A percentile compares a stretch with the other conserved stretches of the same genome.
phyloP scores from a whole-genome alignment of 2,329 filamentous ascomycete species.

The Cordyceps cicadae region DNA sequence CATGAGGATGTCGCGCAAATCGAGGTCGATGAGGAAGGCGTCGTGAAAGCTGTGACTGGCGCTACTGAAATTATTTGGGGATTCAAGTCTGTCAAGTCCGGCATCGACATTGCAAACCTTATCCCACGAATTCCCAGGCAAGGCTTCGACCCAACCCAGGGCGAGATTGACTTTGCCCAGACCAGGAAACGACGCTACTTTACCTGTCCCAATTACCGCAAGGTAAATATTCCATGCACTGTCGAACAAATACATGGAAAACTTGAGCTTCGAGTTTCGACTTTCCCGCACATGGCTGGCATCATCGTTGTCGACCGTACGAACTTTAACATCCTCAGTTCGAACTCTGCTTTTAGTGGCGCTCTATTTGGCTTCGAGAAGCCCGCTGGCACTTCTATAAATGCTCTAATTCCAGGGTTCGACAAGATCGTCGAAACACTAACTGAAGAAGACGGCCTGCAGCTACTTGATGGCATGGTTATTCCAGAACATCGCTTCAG shows the following conservation, averaged over 20 bases:
- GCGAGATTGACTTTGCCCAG: constrained; percentile 70
- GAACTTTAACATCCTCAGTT: constrained; percentile 74
- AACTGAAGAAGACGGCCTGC: constrained; percentile 76
- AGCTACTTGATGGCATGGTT: constrained; percentile 86
- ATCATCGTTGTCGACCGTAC: constrained; percentile 86
- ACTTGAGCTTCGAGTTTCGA: constrained; percentile 74
- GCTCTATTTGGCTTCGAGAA: constrained; percentile 84
- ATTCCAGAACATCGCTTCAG: constrained; percentile 95
- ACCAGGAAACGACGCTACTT: constrained; percentile 69
- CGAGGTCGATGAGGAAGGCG: constrained; percentile 67
- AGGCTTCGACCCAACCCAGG: constrained; percentile 59
- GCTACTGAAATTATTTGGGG: constrained; percentile 84
- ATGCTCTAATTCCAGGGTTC: constrained; percentile 76
- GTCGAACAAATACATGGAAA: constrained; percentile 64
- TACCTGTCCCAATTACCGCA: constrained; percentile 70
- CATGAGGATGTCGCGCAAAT: constrained; percentile 83
- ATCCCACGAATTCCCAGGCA: constrained; percentile 76
- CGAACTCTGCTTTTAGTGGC: constrained; percentile 89
- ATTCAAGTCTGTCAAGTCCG: constrained; percentile 54
- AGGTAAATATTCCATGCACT: constrained; percentile 75
- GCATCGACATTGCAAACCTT: constrained; percentile 67
- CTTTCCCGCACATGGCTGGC: constrained; percentile 93
- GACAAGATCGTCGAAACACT: constrained; percentile 74
- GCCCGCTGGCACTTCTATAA: constrained; percentile 72
- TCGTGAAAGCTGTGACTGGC: constrained; percentile 62